phyloP scores from a whole-genome alignment of 352 stramenopile species.

The Pythium angustatum region DNA sequence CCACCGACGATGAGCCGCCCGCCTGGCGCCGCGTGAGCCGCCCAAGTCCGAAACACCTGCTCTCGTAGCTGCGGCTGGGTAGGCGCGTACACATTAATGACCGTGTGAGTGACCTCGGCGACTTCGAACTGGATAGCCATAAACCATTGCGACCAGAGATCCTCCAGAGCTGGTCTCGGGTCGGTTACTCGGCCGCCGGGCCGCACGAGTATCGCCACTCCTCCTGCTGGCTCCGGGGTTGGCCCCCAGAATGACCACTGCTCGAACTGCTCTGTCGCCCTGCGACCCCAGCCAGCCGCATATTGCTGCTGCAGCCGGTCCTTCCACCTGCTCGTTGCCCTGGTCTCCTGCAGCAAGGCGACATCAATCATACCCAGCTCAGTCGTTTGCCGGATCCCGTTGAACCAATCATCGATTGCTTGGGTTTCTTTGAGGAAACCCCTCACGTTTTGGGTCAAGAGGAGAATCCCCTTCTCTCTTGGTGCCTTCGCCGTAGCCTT shows the following conservation, averaged over 20 bases:
- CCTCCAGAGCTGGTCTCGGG: background rate
- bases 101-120: background rate
- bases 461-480: background rate
- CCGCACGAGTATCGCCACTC: conserved; percentile 11
- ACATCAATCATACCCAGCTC: background rate
- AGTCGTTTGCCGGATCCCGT: background rate
- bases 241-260: conserved; percentile 8
- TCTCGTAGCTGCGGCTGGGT: background rate
- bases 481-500: too few species aligned
- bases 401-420: background rate
- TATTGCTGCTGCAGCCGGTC: background rate
- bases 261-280: background rate
- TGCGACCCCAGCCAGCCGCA: conserved; percentile 4
- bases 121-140: conserved; percentile 10
- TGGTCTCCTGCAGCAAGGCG: conserved; percentile 11
- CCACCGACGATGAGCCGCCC: background rate
- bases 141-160: conserved; percentile 12
- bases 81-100: conserved; percentile 14
- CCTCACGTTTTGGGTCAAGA: conserved; percentile 14
- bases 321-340: background rate
- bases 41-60: background rate
- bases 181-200: background rate
- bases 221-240: conserved; percentile 1
- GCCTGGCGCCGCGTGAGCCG: background rate
- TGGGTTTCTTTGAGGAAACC: conserved; percentile 1